phyloP scores from a whole-genome alignment of 441 rosid genomes.

The Jatropha multifida region DNA sequence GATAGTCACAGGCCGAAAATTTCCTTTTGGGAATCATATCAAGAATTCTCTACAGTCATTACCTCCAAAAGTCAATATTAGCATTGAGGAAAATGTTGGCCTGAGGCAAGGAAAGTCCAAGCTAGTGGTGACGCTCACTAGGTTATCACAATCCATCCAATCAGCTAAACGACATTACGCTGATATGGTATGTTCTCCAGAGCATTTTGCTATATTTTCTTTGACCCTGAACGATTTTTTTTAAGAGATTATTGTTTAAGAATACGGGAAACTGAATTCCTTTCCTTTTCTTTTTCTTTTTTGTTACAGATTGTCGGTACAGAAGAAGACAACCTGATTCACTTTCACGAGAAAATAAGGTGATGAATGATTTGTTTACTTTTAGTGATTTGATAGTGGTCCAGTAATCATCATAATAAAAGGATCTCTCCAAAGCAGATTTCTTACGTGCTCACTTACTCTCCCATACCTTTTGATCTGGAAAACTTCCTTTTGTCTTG shows the following conservation, averaged over 20 bases:
- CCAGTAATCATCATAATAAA: conserved; percentile 3
- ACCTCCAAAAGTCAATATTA: conserved; percentile 81
- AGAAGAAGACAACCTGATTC: conserved; percentile 85
- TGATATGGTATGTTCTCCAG: conserved; percentile 60
- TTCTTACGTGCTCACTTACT: background rate
- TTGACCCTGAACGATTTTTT: conserved; percentile 1
- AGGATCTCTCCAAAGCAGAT: conserved; percentile 5
- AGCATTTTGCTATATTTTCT: background rate
- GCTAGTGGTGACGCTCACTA: conserved; percentile 64
- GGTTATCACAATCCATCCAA: conserved; percentile 60
- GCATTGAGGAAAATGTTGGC: conserved; percentile 58
- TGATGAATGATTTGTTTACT: conserved; percentile 29
- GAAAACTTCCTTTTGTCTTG: background rate
- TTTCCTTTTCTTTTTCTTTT: background rate
- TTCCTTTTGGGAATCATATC: conserved; percentile 95
- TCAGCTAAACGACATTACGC: conserved; percentile 82
- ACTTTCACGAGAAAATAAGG: conserved; percentile 96
- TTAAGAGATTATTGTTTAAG: background rate
- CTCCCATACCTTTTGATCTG: background rate
- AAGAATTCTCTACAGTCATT: conserved; percentile 83
- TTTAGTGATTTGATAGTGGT: conserved; percentile 4
- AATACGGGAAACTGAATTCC: background rate
- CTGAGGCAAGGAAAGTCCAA: conserved; percentile 62
- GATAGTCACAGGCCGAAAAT: conserved; percentile 90
- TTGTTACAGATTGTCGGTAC: conserved; percentile 77